Percentiles rank a stretch among this genome's conserved stretches.
phyloP scores from a whole-genome alignment of 257 asterid genomes.

The Penstemon newberryi region DNA sequence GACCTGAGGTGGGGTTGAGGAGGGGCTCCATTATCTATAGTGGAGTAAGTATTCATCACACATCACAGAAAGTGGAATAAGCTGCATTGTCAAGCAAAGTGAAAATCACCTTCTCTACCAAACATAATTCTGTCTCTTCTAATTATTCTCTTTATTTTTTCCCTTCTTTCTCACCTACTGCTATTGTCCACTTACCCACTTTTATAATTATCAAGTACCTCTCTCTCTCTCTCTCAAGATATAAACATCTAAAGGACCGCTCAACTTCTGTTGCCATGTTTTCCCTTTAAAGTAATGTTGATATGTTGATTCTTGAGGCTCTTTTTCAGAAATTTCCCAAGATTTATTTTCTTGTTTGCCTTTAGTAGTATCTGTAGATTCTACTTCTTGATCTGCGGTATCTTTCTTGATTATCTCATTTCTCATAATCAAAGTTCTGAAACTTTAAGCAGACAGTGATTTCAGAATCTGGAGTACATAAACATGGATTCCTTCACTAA shows the following conservation, averaged over 20 bases:
- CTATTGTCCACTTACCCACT: conserved; percentile 30
- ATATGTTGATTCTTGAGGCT: conserved; percentile 21
- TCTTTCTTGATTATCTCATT: neutral
- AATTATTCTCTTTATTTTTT: conserved; percentile 34
- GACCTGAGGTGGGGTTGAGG: conserved; percentile 24
- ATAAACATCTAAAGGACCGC: neutral
- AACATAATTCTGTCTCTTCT: conserved; percentile 29
- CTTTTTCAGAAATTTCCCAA: neutral
- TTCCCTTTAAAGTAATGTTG: conserved; percentile 38
- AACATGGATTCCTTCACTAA: conserved; percentile 42
- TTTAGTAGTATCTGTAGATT: conserved; percentile 1
- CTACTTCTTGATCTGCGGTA: conserved; percentile 4
- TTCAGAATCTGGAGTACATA: conserved; percentile 14
- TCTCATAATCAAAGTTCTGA: neutral
- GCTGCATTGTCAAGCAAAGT: conserved; percentile 61
- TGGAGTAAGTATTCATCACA: conserved; percentile 42
- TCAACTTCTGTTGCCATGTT: conserved; percentile 11
- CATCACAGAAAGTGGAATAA: conserved; percentile 40
- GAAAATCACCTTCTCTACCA: conserved; percentile 42
- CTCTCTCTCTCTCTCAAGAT: conserved; percentile 15
- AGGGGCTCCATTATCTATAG: conserved; percentile 32
- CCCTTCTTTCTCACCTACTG: conserved; percentile 44
- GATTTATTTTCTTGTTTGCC: conserved; percentile 13
- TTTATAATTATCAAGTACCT: neutral
- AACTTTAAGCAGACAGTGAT: neutral